These are phyloP conservation scores for Blepharisma japonicum DNA, from an alignment of 73 alveolate species.

Conservation along the genomic window DNA sequence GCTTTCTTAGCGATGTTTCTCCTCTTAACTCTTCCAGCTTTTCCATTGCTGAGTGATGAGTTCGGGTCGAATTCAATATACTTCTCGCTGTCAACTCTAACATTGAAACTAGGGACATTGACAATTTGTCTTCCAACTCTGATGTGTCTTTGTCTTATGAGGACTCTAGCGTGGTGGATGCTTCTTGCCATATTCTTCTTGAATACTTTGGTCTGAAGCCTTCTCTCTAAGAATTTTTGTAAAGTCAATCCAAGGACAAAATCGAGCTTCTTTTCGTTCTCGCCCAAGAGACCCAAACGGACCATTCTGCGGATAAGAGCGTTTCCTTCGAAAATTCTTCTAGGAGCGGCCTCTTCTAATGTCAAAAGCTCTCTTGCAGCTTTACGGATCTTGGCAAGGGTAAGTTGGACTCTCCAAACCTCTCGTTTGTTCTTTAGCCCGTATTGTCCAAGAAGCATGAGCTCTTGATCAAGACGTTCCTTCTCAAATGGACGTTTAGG, in stretches of 20 bases:
- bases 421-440: constrained; percentile 99
- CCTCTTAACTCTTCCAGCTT: constrained; percentile 83
- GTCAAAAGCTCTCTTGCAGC: constrained; percentile 98
- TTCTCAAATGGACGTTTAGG: constrained; percentile 95
- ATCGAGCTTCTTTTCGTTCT: constrained; percentile 92
- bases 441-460: constrained; percentile 91
- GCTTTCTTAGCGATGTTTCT: constrained; percentile 68
- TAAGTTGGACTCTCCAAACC: constrained; percentile 92
- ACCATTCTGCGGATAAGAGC: constrained; percentile 97
- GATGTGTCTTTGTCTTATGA: constrained; percentile 95
- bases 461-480: constrained; percentile 89
- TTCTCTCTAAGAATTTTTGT: constrained; percentile 87
- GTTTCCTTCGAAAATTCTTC: constrained; percentile 91
- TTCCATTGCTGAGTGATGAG: constrained; percentile 77
- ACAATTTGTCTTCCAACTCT: constrained; percentile 96
- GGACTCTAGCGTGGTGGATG: constrained; percentile 96
- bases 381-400: constrained; percentile 95
- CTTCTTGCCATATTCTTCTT: constrained; percentile 63
- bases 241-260: constrained; percentile 91
- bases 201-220: constrained; percentile 96
- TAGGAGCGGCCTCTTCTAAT: constrained; percentile 90
- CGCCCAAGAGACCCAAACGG: constrained; percentile 87
- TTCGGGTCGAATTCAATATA: constrained; percentile 86
- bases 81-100: constrained; percentile 92
- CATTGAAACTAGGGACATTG: constrained; percentile 95